These are phyloP conservation scores for Linum trigynum DNA, from an alignment of 345 rosid genomes.

Conservation along the genomic window DNA sequence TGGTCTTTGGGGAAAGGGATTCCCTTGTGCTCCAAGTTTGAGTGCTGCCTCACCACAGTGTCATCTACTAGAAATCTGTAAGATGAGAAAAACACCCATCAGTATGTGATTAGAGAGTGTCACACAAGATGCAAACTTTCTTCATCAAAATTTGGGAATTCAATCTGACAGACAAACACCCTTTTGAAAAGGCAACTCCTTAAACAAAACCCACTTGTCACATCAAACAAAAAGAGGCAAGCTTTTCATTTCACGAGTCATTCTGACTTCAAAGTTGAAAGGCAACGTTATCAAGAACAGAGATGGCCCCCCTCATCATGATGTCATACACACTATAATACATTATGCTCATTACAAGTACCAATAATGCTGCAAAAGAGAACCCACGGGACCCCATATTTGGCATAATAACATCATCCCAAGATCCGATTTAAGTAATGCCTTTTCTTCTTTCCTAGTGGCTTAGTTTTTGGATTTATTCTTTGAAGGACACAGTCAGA, in stretches of 20 bases:
- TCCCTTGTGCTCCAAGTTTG: conserved; percentile 79
- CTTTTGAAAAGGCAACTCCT: neutral
- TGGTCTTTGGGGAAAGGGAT: conserved; percentile 89
- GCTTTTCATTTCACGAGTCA: no score
- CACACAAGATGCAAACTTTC: neutral
- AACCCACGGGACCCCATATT: no score
- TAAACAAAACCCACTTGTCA: no score
- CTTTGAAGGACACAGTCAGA: neutral
- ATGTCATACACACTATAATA: no score
- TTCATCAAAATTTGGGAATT: neutral
- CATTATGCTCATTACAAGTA: no score
- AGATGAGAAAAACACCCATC: neutral
- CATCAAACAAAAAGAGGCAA: neutral
- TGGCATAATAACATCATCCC: no score
- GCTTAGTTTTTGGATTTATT: neutral
- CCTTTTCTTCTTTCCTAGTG: neutral
- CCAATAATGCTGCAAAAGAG: no score
- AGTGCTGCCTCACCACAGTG: conserved; percentile 68
- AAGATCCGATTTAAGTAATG: no score
- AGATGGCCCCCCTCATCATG: no score
- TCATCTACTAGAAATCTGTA: conserved; percentile 82
- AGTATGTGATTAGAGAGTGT: neutral
- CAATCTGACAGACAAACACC: no score
- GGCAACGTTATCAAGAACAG: no score
- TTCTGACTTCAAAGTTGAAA: no score